Conservation (phyloP, 2,329 filamentous ascomycete species). For the Botryotinia calthae region DNA sequence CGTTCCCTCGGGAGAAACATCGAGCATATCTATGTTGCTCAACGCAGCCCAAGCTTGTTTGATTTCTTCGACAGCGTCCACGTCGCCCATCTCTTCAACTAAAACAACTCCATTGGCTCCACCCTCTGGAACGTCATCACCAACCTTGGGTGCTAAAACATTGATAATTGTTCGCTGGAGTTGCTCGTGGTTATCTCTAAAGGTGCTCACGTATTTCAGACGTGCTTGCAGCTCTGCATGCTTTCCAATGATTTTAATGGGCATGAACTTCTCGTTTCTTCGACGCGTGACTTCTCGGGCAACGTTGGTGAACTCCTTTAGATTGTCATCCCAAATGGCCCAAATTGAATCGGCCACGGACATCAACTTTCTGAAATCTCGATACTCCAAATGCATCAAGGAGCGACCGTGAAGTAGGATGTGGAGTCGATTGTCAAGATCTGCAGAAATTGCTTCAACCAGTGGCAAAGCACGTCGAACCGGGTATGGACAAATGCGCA, state of each 20-base stretch:
- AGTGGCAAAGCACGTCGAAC: slow-evolving; percentile 86
- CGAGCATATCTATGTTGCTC: slow-evolving; percentile 91
- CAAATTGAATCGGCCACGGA: slow-evolving; percentile 81
- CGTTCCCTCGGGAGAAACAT: slow-evolving; percentile 87
- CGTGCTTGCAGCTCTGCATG: slow-evolving; percentile 88
- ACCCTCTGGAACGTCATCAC: slow-evolving; percentile 53
- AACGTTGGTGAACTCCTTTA: slow-evolving; percentile 97
- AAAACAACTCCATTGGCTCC: slow-evolving; percentile 63
- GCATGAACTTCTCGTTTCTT: slow-evolving; percentile 96
- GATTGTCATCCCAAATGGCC: slow-evolving; percentile 88
- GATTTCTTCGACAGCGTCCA: slow-evolving; percentile 96
- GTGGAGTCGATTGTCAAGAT: slow-evolving; percentile 84
- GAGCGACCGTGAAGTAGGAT: slow-evolving; percentile 80
- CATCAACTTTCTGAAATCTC: slow-evolving; percentile 86
- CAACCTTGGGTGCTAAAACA: slow-evolving; percentile 78
- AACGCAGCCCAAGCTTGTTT: slow-evolving; percentile 90
- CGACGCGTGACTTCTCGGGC: slow-evolving; percentile 91
- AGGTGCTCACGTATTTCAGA: slow-evolving; percentile 89
- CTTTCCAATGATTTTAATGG: slow-evolving; percentile 89
- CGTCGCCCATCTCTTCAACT: slow-evolving; percentile 92
- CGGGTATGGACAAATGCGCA: slow-evolving; percentile 93
- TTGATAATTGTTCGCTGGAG: slow-evolving; percentile 94
- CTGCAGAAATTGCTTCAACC: slow-evolving; percentile 94
- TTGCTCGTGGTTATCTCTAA: slow-evolving; percentile 96
- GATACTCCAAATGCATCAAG: slow-evolving; percentile 88